Conservation (phyloP, 225 moss, liverwort and hornwort genomes). For the Ulota crispa region DNA sequence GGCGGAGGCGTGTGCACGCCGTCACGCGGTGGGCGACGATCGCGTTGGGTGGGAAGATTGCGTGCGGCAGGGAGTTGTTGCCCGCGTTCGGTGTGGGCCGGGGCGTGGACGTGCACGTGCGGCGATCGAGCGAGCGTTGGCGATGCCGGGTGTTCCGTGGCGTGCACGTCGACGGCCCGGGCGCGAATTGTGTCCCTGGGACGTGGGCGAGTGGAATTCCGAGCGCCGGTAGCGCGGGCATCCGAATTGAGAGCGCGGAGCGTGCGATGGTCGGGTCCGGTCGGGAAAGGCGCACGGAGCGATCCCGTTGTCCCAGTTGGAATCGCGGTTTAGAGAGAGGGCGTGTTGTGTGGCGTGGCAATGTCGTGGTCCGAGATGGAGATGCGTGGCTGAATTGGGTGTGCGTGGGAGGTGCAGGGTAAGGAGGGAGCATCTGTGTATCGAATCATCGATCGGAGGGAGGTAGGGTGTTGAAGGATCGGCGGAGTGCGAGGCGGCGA, state of each 20-base stretch:
- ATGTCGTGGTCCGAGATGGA: neutral
- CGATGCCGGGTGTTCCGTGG: neutral
- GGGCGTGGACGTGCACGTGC: neutral
- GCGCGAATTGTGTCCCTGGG: neutral
- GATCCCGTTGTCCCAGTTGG: neutral
- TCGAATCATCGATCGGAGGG: neutral
- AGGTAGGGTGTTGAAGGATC: neutral
- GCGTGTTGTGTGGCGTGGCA: neutral
- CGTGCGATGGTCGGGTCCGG: neutral
- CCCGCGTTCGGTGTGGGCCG: neutral
- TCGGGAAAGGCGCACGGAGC: neutral
- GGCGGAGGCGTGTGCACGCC: neutral
- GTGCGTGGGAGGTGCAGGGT: constrained; percentile 26
- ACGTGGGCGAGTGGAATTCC: neutral
- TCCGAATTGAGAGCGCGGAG: neutral
- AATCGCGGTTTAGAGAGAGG: neutral
- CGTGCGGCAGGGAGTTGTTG: neutral
- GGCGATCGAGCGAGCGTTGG: neutral
- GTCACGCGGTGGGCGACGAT: neutral
- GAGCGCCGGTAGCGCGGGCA: neutral
- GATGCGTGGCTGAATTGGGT: neutral
- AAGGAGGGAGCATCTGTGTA: neutral
- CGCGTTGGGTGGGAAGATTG: neutral
- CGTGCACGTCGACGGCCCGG: neutral
- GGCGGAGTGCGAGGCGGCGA: neutral